Percentiles rank a stretch among this genome's conserved stretches.
phyloP scores from a whole-genome alignment of 768 basidiomycete species.

The Melanogaster broomeanus region DNA sequence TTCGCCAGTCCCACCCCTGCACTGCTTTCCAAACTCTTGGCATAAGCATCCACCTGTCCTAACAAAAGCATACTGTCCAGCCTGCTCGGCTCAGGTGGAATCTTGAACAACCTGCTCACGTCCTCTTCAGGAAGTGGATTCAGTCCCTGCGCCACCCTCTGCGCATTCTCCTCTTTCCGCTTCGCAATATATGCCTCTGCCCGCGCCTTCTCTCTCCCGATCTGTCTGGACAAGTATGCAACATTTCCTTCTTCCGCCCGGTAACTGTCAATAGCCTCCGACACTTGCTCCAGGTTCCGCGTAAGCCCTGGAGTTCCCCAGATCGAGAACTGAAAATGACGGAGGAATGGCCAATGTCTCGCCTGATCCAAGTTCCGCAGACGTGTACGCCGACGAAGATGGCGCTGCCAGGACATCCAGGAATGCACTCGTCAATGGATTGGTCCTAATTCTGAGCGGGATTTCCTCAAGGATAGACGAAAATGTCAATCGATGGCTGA shows the following conservation, averaged over 20 bases:
- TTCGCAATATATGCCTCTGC: conserved; percentile 82
- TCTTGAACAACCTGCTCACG: conserved; percentile 81
- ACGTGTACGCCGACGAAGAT: conserved; percentile 34
- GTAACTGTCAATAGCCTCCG: conserved; percentile 84
- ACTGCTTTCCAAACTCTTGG: conserved; percentile 69
- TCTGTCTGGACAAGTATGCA: conserved; percentile 85
- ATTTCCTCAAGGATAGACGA: conserved; percentile 85
- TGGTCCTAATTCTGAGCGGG: conserved; percentile 82
- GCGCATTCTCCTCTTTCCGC: conserved; percentile 85
- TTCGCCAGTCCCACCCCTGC: conserved; percentile 70
- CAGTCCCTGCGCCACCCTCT: conserved; percentile 78
- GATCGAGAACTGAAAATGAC: conserved; percentile 69
- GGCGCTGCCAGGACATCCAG: conserved; percentile 61
- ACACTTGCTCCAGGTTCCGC: conserved; percentile 79
- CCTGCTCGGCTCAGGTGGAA: conserved; percentile 85
- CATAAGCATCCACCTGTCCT: conserved; percentile 86
- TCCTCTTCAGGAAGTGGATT: conserved; percentile 88
- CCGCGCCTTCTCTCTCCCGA: conserved; percentile 77
- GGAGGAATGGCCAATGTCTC: conserved; percentile 49
- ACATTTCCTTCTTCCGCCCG: conserved; percentile 92
- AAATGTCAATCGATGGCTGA: conserved; percentile 80
- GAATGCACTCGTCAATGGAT: conserved; percentile 79
- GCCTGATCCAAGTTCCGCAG: conserved; percentile 40
- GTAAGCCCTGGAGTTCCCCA: conserved; percentile 70
- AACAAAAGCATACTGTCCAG: conserved; percentile 84